phyloP scores from a whole-genome alignment of 164 flowering plant species.

The Macadamia tetraphylla region DNA sequence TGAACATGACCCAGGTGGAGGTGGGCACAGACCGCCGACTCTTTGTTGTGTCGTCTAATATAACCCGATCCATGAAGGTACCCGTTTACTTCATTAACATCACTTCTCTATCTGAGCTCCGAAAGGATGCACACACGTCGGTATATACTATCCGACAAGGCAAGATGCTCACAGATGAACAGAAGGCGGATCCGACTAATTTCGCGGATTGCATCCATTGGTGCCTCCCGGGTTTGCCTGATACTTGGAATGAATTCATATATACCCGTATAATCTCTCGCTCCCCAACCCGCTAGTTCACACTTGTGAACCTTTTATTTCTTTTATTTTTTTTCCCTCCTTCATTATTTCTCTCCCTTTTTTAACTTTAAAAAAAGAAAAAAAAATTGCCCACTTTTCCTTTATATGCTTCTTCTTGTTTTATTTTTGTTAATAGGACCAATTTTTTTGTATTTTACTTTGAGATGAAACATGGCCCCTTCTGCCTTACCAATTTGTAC shows the following conservation, averaged over 20 bases:
- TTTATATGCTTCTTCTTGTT: too few relatives aligned
- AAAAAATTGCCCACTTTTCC: too few relatives aligned
- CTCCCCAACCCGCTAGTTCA: slow-evolving; percentile 26
- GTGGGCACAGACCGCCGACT: slow-evolving; percentile 70
- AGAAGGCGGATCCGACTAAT: slow-evolving; percentile 51
- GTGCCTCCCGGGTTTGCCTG: slow-evolving; percentile 95
- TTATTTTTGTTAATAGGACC: too few relatives aligned
- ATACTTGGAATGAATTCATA: slow-evolving; percentile 90
- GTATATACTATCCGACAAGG: slow-evolving; percentile 66
- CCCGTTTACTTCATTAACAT: slow-evolving; percentile 68
- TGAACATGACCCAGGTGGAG: slow-evolving; percentile 41
- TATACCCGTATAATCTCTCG: slow-evolving; percentile 55
- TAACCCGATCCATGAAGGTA: slow-evolving; percentile 51
- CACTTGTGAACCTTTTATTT: too few relatives aligned
- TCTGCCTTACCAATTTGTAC: too few relatives aligned
- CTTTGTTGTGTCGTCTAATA: slow-evolving; percentile 44
- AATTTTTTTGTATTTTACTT: too few relatives aligned
- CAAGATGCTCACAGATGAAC: slow-evolving; percentile 58
- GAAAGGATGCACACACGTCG: slow-evolving; percentile 91
- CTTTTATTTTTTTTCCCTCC: too few relatives aligned
- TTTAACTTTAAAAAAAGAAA: too few relatives aligned
- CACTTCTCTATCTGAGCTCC: slow-evolving; percentile 67
- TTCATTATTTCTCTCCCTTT: too few relatives aligned
- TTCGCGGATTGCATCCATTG: slow-evolving; percentile 91
- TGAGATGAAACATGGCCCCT: too few relatives aligned